Conservation (phyloP, 768 basidiomycete genomes). For the Cystobasidiopsis lactophilus region DNA sequence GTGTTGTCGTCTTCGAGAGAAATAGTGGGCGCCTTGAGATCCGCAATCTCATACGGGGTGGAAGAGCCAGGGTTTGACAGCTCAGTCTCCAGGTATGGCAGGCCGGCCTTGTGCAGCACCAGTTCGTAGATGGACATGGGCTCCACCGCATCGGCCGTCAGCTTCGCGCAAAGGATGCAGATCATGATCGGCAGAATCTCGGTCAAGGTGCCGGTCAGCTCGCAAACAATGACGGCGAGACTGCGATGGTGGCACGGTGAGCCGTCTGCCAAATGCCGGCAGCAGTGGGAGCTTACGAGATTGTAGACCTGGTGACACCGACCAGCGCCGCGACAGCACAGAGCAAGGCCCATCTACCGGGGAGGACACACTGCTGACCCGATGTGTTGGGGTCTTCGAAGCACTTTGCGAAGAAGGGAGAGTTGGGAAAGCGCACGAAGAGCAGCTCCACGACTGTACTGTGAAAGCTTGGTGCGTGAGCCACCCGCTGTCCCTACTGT, state of each 20-base stretch:
- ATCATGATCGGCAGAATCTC: slow-evolving; percentile 83
- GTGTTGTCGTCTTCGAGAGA: slow-evolving; percentile 51
- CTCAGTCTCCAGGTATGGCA: slow-evolving; percentile 82
- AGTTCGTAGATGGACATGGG: slow-evolving; percentile 94
- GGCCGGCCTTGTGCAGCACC: slow-evolving; percentile 13
- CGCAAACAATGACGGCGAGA: not conserved
- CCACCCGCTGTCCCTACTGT: slow-evolving; percentile 34
- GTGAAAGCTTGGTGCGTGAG: slow-evolving; percentile 47
- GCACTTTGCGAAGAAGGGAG: too few relatives aligned
- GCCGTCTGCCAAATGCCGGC: too few relatives aligned
- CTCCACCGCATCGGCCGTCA: slow-evolving; percentile 65
- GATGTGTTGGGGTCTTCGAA: too few relatives aligned
- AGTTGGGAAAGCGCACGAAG: too few relatives aligned
- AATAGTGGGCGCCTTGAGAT: slow-evolving; percentile 41
- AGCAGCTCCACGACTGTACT: slow-evolving; percentile 29
- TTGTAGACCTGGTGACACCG: too few relatives aligned
- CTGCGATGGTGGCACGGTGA: too few relatives aligned
- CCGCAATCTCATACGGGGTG: slow-evolving; percentile 6
- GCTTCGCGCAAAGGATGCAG: slow-evolving; percentile 62
- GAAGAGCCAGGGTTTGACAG: slow-evolving; percentile 38
- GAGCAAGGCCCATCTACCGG: not conserved
- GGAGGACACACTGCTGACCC: too few relatives aligned
- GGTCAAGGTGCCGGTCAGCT: slow-evolving; percentile 65
- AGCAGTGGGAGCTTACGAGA: not conserved
- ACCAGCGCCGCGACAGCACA: not conserved